These are phyloP conservation scores for Talaromyces sp. DNA, from an alignment of 2,329 filamentous ascomycete species.

Conservation along the genomic window DNA sequence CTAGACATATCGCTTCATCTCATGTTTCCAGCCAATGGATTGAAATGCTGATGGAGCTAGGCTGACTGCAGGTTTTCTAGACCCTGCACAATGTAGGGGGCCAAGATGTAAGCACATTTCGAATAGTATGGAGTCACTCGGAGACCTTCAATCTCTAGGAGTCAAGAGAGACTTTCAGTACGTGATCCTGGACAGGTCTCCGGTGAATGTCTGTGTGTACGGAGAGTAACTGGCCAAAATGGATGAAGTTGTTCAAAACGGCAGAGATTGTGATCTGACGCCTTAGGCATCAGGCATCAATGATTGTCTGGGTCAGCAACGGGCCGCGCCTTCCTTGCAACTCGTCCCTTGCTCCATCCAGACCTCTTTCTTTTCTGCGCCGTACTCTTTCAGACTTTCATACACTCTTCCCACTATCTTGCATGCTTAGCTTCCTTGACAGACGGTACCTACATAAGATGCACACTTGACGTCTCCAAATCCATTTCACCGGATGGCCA, in stretches of 20 bases:
- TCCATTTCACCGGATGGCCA: not conserved
- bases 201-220: too few species aligned
- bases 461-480: not conserved
- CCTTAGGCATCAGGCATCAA: not conserved
- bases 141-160: not conserved
- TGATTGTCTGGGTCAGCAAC: conserved; percentile 11
- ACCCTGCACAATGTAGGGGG: not conserved
- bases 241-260: too few species aligned
- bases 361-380: not conserved
- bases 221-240: too few species aligned
- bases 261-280: not conserved
- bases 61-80: not conserved
- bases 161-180: not conserved
- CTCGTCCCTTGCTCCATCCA: conserved; percentile 7
- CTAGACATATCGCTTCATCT: not conserved
- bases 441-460: not conserved
- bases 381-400: not conserved
- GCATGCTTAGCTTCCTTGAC: not conserved
- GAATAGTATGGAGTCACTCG: not conserved
- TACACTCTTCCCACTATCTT: not conserved
- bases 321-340: conserved; percentile 10
- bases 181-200: not conserved
- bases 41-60: not conserved
- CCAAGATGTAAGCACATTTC: not conserved
- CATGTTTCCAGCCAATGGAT: not conserved